Base-by-base conservation (phyloP, 768 basidiomycete species). In the Cystofilobasidium ferigula region DNA sequence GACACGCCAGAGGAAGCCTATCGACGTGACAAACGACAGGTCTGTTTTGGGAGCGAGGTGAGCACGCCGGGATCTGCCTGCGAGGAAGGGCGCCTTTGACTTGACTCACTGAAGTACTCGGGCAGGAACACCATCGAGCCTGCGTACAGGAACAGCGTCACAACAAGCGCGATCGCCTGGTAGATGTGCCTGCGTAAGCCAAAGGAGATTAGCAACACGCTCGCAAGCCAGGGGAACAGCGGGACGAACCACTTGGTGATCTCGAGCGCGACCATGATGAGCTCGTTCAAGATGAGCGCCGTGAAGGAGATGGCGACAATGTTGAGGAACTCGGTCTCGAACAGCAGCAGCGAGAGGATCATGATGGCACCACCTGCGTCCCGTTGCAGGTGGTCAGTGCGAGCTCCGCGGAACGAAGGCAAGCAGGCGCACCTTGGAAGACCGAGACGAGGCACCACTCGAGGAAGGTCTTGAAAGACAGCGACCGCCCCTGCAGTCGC, bases 291-390 rank as follows among this genome's bases (percentile, higher is more conserved):
- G 69, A 99, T 84, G 64, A 98, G 80, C 0, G 95, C 89, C 1
- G 93, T 95, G 75, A 95, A 99, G 0, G 95, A 98, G 70, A 98
- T 99, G 24, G 94, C 87, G 35, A 99, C 95, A 68, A 99, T 97
- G 74, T 98, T 95, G 70, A 98, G 76, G 77, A 98, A 98, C 73
- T 99, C 93, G 61, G 83, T 93, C 77, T 99, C 95, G 75, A 98
- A 99, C 35, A 69, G 38, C n/a, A 69, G 62, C 26, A 99, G 84
- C 0, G 90, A 95, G 80, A 94, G 84, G 73, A 99, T 89, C 95
- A 99, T 99, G 77, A 99, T 99, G 5, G 91, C 91, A 45, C 89
- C 89, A 71, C 93, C 91, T 93, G 69, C 0, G 34, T 35, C 28
- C 20, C 40, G 26, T 62, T 1, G 64, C 56, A 2, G 22, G 32